Percentiles rank a stretch among this genome's conserved stretches.
Evolutionary conservation across 768 basidiomycete species (phyloP).

Genomic region (Tremella yokohamensis): DNA sequence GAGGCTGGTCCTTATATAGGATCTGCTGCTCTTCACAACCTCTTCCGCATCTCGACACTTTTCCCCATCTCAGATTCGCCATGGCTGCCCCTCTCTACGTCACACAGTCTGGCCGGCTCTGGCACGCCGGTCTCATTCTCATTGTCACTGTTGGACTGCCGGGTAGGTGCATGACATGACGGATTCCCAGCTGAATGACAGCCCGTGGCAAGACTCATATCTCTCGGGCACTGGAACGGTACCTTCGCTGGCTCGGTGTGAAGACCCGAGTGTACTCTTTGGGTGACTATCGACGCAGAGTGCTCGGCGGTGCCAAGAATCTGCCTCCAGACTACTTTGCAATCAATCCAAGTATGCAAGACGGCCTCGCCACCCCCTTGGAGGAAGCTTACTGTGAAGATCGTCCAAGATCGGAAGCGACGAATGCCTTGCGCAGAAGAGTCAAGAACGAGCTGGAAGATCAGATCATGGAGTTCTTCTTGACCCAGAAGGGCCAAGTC

Average conservation of each 20-base stretch:
- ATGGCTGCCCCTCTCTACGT: slow-evolving; percentile 97
- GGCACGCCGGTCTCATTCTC: slow-evolving; percentile 83
- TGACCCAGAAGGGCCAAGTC: slow-evolving; percentile 74
- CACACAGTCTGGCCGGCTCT: slow-evolving; percentile 60
- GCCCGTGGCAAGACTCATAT: slow-evolving; percentile 97
- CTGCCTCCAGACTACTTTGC: slow-evolving; percentile 91
- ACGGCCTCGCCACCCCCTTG: no score
- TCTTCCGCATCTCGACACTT: not conserved
- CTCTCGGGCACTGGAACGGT: slow-evolving; percentile 90
- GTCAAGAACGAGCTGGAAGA: slow-evolving; percentile 82
- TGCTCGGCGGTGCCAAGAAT: slow-evolving; percentile 78
- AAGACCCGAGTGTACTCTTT: slow-evolving; percentile 92
- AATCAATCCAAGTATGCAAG: slow-evolving; percentile 54
- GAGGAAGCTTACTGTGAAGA: no score
- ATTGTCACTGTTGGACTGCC: slow-evolving; percentile 89
- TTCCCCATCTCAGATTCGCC: not conserved
- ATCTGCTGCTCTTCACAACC: not conserved
- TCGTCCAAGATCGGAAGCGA: slow-evolving; percentile 63
- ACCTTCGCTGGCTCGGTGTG: slow-evolving; percentile 95
- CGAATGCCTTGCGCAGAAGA: slow-evolving; percentile 67
- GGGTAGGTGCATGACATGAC: slow-evolving; percentile 36
- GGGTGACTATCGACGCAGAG: slow-evolving; percentile 89
- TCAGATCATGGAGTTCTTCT: slow-evolving; percentile 83
- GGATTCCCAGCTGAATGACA: slow-evolving; percentile 12
- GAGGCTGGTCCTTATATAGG: not conserved